Base-by-base conservation (phyloP, 2,329 filamentous ascomycete species). In the Bertia moriformis region DNA sequence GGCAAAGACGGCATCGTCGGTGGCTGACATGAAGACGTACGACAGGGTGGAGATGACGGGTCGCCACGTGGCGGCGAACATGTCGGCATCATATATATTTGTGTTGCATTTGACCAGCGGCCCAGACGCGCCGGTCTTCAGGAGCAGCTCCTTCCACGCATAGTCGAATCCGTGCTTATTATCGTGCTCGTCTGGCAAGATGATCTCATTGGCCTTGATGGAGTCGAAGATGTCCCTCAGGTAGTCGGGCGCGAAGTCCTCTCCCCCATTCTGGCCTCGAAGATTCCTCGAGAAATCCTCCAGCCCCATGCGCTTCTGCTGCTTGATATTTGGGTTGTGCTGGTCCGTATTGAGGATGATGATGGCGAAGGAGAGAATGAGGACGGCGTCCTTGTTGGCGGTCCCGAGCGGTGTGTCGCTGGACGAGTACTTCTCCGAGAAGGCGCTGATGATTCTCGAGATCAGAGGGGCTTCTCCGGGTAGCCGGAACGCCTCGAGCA, bases 21-120 rank as follows among this genome's bases (percentile, higher is more conserved):
- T 93, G 14, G 93, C 93, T 22, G 89, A 96, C 81, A 96, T 93
- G 63, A 98, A 98, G 3, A 98, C 91, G 53, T 96, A 98, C 12
- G 91, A 93, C 40, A 98, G 65, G 0, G 93, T 96, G 3, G 91
- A 87, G 27, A 98, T 72, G 38, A 98, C 87, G 0, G 93, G 89
- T 54, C 77, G 86, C 91, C 93, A 98, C 1, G 88, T 95, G 17
- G 87, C 83, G 41, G 83, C 78, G 56, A 98, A 98, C 85, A 98
- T 95, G 54, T 98, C 88, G 3, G 88, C 85, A 57, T 98, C 93
- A 57, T 86, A 98, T 27, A 93, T 78, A 53, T 95, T 96, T 3
- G 89, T 94, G 47, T 93, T 73, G 55, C 87, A 93, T 19, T 88
- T 66, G 24, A 82, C 63, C 33, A 96, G 66, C 39, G 79, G 72